Base-by-base conservation (phyloP, 2,329 filamentous ascomycete genomes). In the Nemania diffusa region DNA sequence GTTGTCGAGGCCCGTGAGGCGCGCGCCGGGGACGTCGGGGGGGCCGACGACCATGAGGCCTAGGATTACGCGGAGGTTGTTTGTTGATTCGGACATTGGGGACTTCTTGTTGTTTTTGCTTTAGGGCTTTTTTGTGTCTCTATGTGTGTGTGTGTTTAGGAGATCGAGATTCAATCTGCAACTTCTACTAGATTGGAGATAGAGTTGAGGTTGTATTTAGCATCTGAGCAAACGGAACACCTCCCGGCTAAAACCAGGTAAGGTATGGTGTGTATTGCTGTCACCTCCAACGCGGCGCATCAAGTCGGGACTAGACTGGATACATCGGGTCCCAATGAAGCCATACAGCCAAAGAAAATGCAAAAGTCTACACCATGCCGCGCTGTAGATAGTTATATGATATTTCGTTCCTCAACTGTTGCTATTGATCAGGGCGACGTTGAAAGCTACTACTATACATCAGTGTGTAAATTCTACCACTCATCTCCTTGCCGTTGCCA, bases 31-130 rank as follows among this genome's bases (percentile, higher is more conserved):
- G 11, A 85, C 83, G 64, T 87, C 86, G 2, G 91, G 88, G 2
- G 92, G 88, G 29, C 91, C 91, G 81, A 93, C 92, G 74, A 90
- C 93, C 93, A 96, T 95, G 62, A 93, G 85, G 69, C 93, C 92
- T 51, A 97, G 88, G 82, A 97, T 92, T 73, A 93, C 83, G 68
- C 91, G 87, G 68, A 90, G 86, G 72, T 88, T 90, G 60, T 73
- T n/a, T n/a, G n/a, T 72, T 52, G 69, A 34, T 15, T 65, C 62
- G 15, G 67, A 34, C 71, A 72, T 72, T 20, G 52, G 53, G 0
- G n/a, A n/a, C 13, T 8, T 32, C 37, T n/a, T n/a, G n/a, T n/a
- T n/a, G n/a, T n/a, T n/a, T n/a, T n/a, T n/a, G n/a, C n/a, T n/a
- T n/a, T n/a, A n/a, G n/a, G n/a, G n/a, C n/a, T n/a, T n/a, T n/a